Base-by-base conservation (phyloP, 202 grass and related monocot species). In the Schoenoplectus tabernaemontani region DNA sequence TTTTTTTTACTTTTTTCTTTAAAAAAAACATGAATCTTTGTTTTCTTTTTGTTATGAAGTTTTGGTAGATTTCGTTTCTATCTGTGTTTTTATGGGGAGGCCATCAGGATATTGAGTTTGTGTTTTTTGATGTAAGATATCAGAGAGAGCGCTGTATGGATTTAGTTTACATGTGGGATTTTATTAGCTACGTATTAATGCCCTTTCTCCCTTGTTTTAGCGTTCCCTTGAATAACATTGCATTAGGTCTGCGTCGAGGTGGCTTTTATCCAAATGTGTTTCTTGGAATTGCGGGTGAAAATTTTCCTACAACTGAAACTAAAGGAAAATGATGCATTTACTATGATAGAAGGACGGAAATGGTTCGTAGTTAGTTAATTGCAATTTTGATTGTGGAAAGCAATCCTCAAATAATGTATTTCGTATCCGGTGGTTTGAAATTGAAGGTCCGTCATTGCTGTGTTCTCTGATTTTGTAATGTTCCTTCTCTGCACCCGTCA, bases 1-100 rank as follows among this genome's bases (percentile, higher is more conserved):
- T 71, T 41, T 1, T 28, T 46, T 47, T 30, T 22, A 10, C 3
- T 72, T 9, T 32, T 72, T 30, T 30, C 3, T 4, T 0, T 3
- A 16, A 50, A 47, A 48, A 48, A 7, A 86, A 89, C 26, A 96
- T 89, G 84, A 88, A 96, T 62, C 90, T 96, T 11, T 1, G 16
- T 38, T 38, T n/a, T 37, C 6, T 65, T 65, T 2, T 38, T 38
- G 5, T 72, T 72, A 72, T 50, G 5, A 50, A 68, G 64, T 68
- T 69, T 69, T 69, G 65, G 19, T 73, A 71, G 43, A 10, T 30
- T 47, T 0, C 38, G 39, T 70, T 67, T 41, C 22, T 41, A 70
- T 47, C 42, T 65, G 38, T 38, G 65, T 3, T 39, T 70, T 13
- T 24, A 5, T 16, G 67, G 41, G 22, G 66, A 0, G 19, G n/a